Evolutionary conservation across 805 yeast species (phyloP).

Genomic region (Kuraishia piskuri): DNA sequence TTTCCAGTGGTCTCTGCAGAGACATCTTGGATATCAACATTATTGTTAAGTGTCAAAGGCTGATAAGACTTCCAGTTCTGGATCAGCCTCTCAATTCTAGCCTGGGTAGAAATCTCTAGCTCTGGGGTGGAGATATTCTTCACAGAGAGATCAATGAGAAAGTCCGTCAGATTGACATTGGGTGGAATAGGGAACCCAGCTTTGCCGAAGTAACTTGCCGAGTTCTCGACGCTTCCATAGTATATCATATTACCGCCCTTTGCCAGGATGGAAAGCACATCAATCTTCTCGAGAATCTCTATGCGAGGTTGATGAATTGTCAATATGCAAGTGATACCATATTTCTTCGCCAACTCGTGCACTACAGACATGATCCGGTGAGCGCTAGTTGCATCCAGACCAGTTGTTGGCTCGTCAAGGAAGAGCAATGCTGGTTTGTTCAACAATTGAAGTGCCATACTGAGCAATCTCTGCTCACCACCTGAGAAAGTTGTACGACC

Average conservation of each 20-base stretch:
- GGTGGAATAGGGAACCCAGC: conserved; percentile 5
- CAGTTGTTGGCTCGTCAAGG: conserved; percentile 77
- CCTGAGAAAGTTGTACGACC: conserved; percentile 55
- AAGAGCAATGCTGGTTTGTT: conserved; percentile 61
- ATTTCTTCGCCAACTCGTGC: conserved; percentile 36
- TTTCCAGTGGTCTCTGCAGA: conserved; percentile 14
- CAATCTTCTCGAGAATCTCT: conserved; percentile 55
- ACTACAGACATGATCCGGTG: conserved; percentile 47
- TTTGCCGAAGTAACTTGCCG: conserved; percentile 6
- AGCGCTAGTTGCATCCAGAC: conserved; percentile 66
- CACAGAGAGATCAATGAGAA: conserved; percentile 27
- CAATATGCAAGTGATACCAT: conserved; percentile 56
- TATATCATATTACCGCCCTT: conserved; percentile 38
- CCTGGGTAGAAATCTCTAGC: conserved; percentile 16
- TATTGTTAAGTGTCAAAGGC: not conserved
- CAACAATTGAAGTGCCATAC: conserved; percentile 62
- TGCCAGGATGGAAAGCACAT: conserved; percentile 52
- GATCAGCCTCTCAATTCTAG: conserved; percentile 20
- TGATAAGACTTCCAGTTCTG: conserved; percentile 17
- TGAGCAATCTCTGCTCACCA: conserved; percentile 65
- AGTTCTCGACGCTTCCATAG: conserved; percentile 5
- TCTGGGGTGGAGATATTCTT: conserved; percentile 23
- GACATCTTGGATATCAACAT: not conserved
- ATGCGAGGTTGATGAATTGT: conserved; percentile 73
- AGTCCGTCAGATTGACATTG: conserved; percentile 19